Evolutionary conservation across 2,329 filamentous ascomycete species (phyloP).

Genomic region (Septoria linicola): DNA sequence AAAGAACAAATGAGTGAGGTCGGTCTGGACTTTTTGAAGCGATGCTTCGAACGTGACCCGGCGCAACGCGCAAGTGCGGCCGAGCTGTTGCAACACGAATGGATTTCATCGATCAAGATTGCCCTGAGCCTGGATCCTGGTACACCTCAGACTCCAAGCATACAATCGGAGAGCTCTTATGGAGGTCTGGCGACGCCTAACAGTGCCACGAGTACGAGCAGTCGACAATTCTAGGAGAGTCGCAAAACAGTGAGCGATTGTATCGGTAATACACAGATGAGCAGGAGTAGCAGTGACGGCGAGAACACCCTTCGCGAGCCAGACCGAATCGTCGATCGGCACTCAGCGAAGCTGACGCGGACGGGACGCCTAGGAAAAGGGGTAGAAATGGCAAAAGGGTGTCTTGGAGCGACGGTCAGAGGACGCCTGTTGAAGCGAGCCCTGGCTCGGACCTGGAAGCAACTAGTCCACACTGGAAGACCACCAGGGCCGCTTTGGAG

Average conservation of each 20-base stretch:
- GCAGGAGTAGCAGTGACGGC: too few species aligned
- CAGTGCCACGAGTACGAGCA: slow-evolving; percentile 14
- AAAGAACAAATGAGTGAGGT: slow-evolving; percentile 77
- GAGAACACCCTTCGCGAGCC: not conserved
- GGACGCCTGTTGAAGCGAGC: too few species aligned
- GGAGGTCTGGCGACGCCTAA: slow-evolving; percentile 14
- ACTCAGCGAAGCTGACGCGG: not conserved
- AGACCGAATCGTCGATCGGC: not conserved
- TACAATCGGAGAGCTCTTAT: slow-evolving; percentile 20
- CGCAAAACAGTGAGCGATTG: slow-evolving; percentile 9
- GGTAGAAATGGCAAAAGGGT: not conserved
- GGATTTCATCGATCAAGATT: slow-evolving; percentile 59
- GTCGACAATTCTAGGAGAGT: slow-evolving; percentile 15
- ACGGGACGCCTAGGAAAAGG: not conserved
- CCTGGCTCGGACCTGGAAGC: too few species aligned
- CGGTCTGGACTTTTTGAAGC: slow-evolving; percentile 83
- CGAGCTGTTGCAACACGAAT: slow-evolving; percentile 90
- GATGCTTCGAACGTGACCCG: slow-evolving; percentile 85
- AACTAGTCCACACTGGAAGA: too few species aligned
- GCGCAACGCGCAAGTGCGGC: slow-evolving; percentile 74
- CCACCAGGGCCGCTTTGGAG: too few species aligned
- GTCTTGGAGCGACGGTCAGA: not conserved
- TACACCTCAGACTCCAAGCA: slow-evolving; percentile 44
- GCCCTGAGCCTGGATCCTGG: slow-evolving; percentile 50
- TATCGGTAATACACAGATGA: too few species aligned